Evolutionary conservation across 768 basidiomycete species (phyloP).

Genomic region (Erythrobasidium yunnanense): DNA sequence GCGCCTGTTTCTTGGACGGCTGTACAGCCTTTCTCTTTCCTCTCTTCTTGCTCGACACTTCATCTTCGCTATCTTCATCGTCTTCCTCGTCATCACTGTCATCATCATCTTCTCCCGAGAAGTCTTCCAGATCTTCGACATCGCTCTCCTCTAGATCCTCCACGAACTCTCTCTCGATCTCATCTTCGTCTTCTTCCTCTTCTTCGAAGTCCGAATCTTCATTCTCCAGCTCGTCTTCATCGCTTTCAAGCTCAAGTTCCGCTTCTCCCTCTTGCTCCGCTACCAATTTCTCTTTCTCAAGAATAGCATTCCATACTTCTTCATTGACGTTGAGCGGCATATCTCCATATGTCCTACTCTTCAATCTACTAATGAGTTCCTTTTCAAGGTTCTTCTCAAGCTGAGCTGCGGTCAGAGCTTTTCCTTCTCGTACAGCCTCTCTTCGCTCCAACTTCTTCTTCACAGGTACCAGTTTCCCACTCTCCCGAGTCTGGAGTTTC

Average conservation of each 20-base stretch:
- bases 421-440: constrained; percentile 82
- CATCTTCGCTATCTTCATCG: constrained; percentile 44
- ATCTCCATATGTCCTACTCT: constrained; percentile 94
- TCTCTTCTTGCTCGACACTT: constrained; percentile 49
- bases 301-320: constrained; percentile 80
- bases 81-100: constrained; percentile 46
- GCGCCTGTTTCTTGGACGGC: constrained; percentile 47
- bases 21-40: constrained; percentile 49
- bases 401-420: constrained; percentile 88
- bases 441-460: constrained; percentile 95
- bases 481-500: constrained; percentile 50
- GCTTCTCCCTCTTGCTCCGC: constrained; percentile 46
- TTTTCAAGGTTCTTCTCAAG: constrained; percentile 91
- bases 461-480: constrained; percentile 83
- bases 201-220: constrained; percentile 48
- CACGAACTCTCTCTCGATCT: constrained; percentile 58
- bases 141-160: constrained; percentile 61
- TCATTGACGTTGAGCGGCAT: constrained; percentile 97
- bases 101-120: constrained; percentile 32
- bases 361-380: constrained; percentile 87
- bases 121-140: constrained; percentile 48
- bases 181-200: constrained; percentile 53
- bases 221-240: constrained; percentile 52
- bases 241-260: constrained; percentile 47
- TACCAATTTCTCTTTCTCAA: constrained; percentile 57